Base-by-base conservation (phyloP, 129 eudicot species). In the Silybum marianum region DNA sequence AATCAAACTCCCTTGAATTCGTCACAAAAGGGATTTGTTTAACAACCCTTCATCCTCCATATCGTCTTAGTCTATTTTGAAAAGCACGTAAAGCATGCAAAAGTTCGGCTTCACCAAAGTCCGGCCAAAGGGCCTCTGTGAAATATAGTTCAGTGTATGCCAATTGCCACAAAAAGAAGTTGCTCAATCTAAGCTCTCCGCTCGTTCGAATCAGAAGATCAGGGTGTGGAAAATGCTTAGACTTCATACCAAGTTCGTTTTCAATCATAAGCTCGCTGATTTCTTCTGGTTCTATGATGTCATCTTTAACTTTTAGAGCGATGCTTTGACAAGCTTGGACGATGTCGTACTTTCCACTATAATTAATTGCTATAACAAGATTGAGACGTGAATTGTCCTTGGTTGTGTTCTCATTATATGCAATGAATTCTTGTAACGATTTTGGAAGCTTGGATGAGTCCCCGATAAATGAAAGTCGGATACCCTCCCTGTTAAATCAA, bases 101-200 rank as follows among this genome's bases (percentile, higher is more conserved):
- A 70, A 92, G 83, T 73, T 92, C 95, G 7, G 72, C 72, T 75
- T 92, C 91, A 69, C 92, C 91, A 78, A 92, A 90, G 80, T 92
- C 97, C 69, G 95, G 97, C 95, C 93, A 92, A 19, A 80, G 91
- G 25, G 90, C 73, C 19, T 88, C 12, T 0, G 84, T 24, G 75
- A 92, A 92, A 76, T 83, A 87, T 2, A 92, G 83, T 48, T 92
- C 97, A 34, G 93, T 86, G 21, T 90, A 88, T 2, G 95, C 97
- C 76, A 88, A 75, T 70, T 92, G 97, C 97, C 97, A 92, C 54
- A 92, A 72, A 23, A 88, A 88, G 87, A 90, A 92, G 84, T 92
- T 90, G 87, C 95, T 88, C 69, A 92, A 48, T 60, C 95, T 87
- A 22, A 88, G 74, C 86, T 92, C 95, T 11, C 97, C 97, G 58